A percentile compares a stretch with the other conserved stretches of the same genome.
These are phyloP conservation scores for Hyphodiscus hymeniophilus DNA, from an alignment of 495 filamentous ascomycete species.

Conservation along the genomic window DNA sequence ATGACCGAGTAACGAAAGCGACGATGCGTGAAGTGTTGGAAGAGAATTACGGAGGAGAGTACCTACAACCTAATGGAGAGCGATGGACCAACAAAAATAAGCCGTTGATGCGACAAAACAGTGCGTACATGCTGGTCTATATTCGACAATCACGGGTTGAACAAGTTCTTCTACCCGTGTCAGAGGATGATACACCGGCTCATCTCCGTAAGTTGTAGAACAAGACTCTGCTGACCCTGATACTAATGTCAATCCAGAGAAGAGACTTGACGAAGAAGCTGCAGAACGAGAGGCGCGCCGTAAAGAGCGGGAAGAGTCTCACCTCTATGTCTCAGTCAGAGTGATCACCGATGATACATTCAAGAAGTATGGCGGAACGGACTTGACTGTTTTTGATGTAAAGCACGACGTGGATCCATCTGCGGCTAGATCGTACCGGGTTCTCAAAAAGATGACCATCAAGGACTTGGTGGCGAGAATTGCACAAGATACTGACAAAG, in stretches of 20 bases:
- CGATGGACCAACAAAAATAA: conserved; percentile 33
- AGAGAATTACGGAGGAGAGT: conserved; percentile 94
- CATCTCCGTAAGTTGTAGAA: conserved; percentile 50
- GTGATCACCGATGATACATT: conserved; percentile 75
- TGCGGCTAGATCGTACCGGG: conserved; percentile 55
- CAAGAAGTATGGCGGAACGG: conserved; percentile 71
- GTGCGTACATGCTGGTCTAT: conserved; percentile 98
- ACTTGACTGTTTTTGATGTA: conserved; percentile 66
- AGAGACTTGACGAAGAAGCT: conserved; percentile 72
- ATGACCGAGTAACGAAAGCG: conserved; percentile 89
- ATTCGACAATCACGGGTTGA: conserved; percentile 79
- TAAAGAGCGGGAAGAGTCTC: conserved; percentile 88
- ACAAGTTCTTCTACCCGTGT: conserved; percentile 66
- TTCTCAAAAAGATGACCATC: conserved; percentile 65
- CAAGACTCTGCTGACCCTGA: conserved; percentile 30
- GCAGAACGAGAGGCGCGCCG: conserved; percentile 59
- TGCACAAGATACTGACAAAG: conserved; percentile 56
- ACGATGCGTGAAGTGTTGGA: conserved; percentile 88
- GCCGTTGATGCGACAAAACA: conserved; percentile 46
- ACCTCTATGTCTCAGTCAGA: conserved; percentile 77
- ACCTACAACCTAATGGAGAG: conserved; percentile 44
- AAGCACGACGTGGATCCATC: conserved; percentile 39
- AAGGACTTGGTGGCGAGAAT: conserved; percentile 61
- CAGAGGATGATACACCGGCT: conserved; percentile 65
- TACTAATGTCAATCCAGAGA: conserved; percentile 38